Conservation (phyloP, 2,329 filamentous ascomycete genomes). For the Beauveria medogensis region DNA sequence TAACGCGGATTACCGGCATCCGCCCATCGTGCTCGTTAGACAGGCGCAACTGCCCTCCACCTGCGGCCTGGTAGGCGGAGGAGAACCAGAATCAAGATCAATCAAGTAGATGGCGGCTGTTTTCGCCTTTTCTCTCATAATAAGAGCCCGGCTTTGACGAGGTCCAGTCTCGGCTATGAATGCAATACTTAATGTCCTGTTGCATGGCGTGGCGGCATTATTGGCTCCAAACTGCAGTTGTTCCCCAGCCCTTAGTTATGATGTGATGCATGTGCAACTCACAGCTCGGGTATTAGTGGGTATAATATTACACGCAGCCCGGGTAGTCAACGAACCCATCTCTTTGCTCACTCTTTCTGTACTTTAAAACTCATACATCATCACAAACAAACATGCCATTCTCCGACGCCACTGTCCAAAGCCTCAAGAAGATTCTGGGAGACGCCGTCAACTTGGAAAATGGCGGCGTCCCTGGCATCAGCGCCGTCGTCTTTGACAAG, state of each 20-base stretch:
- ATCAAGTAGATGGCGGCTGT: neutral
- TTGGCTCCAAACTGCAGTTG: neutral
- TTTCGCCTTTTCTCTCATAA: no score
- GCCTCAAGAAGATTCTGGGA: neutral
- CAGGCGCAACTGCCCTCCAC: neutral
- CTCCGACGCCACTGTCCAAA: neutral
- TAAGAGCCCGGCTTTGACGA: no score
- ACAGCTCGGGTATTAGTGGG: neutral
- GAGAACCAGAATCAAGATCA: neutral
- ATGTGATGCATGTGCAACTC: neutral
- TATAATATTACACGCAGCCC: neutral
- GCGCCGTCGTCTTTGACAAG: conserved; percentile 7
- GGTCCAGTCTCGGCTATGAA: no score
- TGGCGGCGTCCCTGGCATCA: conserved; percentile 3
- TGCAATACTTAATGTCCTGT: neutral
- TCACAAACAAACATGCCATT: neutral
- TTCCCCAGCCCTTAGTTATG: neutral
- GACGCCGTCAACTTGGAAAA: neutral
- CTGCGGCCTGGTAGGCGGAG: neutral
- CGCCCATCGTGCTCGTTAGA: neutral
- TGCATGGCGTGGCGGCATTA: neutral
- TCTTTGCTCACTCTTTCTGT: conserved; percentile 10
- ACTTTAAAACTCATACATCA: conserved; percentile 22
- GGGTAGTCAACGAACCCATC: neutral
- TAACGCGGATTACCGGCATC: conserved; percentile 13